These are phyloP conservation scores for Platismatia glauca DNA, from an alignment of 495 filamentous ascomycete species.

Conservation along the genomic window DNA sequence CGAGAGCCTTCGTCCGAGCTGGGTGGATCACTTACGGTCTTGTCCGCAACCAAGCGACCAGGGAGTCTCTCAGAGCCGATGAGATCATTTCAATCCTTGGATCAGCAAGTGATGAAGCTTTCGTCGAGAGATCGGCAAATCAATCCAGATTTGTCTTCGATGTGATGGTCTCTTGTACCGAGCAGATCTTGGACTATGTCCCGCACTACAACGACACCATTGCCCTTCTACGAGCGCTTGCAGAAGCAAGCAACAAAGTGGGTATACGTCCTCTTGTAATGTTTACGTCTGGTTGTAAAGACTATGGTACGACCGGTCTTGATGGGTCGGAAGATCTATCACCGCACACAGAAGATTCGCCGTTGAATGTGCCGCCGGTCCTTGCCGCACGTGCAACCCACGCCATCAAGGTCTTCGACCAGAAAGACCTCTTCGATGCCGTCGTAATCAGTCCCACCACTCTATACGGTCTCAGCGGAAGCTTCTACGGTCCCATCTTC, in stretches of 20 bases:
- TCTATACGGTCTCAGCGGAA: slow-evolving; percentile 32
- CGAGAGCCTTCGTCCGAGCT: slow-evolving; percentile 33
- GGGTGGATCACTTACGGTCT: slow-evolving; percentile 34
- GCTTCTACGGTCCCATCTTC: slow-evolving; percentile 33
- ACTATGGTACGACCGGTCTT: slow-evolving; percentile 33
- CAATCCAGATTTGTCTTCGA: slow-evolving; percentile 21
- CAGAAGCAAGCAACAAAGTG: slow-evolving; percentile 11
- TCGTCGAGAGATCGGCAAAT: slow-evolving; percentile 19
- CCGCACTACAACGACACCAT: slow-evolving; percentile 28
- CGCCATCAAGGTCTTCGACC: slow-evolving; percentile 23
- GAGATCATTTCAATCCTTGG: slow-evolving; percentile 35
- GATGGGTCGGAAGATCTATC: slow-evolving; percentile 26
- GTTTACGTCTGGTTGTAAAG: slow-evolving; percentile 36
- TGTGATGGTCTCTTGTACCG: slow-evolving; percentile 34
- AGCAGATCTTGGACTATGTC: slow-evolving; percentile 29
- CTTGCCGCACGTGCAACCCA: slow-evolving; percentile 34
- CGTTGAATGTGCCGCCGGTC: slow-evolving; percentile 27
- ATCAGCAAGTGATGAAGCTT: slow-evolving; percentile 8
- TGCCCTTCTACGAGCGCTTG: slow-evolving; percentile 22
- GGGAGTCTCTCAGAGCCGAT: slow-evolving; percentile 22
- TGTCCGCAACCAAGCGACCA: slow-evolving; percentile 26
- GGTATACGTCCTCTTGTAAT: slow-evolving; percentile 32
- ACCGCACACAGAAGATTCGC: slow-evolving; percentile 33
- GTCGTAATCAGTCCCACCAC: slow-evolving; percentile 33
- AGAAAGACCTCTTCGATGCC: slow-evolving; percentile 31